phyloP scores from a whole-genome alignment of 1,139 yeast species.

The Yamadazyma mexicana region DNA sequence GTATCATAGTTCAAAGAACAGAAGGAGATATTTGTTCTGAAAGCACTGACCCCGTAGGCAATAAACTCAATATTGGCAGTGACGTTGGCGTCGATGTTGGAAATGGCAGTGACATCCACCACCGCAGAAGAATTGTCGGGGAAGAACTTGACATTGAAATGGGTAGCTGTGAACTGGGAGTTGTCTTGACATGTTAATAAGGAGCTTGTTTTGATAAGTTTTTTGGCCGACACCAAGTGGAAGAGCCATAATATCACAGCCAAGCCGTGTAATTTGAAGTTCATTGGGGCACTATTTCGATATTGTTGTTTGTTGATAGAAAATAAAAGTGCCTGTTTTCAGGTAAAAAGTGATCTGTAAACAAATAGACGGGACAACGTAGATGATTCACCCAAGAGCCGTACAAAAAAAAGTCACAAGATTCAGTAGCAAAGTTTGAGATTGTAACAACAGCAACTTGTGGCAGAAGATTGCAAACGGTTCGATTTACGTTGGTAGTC shows the following conservation, averaged over 20 bases:
- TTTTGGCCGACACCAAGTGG: constrained; percentile 19
- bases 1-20: constrained; percentile 57
- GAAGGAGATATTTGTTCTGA: constrained; percentile 56
- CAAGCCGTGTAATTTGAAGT: background rate
- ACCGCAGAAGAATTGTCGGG: constrained; percentile 64
- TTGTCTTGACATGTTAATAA: constrained; percentile 89
- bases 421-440: no score
- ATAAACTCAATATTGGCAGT: constrained; percentile 66
- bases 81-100: constrained; percentile 73
- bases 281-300: no score
- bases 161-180: constrained; percentile 86
- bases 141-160: constrained; percentile 71
- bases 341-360: no score
- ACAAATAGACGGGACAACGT: no score
- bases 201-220: constrained; percentile 60
- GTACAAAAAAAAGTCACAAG: no score
- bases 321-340: no score
- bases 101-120: constrained; percentile 74
- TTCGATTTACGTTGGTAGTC: no score
- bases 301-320: no score
- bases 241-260: constrained; percentile 9
- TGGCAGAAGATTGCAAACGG: no score
- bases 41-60: constrained; percentile 79
- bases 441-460: no score
- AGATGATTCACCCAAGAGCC: no score